Evolutionary conservation across 129 eudicot species (phyloP), one percentile per base, ranked within the genome.

Genomic region (Oenanthe sinensis): DNA sequence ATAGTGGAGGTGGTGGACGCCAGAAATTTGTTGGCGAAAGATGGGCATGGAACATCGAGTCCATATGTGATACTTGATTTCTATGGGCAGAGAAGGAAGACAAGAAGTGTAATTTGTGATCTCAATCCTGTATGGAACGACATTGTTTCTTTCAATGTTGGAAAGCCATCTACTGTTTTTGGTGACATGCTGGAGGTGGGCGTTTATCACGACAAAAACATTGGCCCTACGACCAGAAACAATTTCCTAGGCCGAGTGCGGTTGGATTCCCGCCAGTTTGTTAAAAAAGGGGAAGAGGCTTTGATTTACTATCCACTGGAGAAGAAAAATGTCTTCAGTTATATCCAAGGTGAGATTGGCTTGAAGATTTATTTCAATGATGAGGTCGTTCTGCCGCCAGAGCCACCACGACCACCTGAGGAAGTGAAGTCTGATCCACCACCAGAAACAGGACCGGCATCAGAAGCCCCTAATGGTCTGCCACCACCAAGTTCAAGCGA

Each of bases 91-190:
- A 72, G 97, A 10, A 82, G 86, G 82, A 89, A 89, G 85, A 93
- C 98, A 22, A 85, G 86, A 82, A 87, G 88, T 14, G 85, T 89
- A 47, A 17, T 82, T 1, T 85, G 93, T 14, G 92, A 94, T 74
- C 84, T 95, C 74, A 95, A 86, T 79, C 98, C 97, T 6, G 86
- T 76, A 36, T 95, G 98, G 98, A 91, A 91, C 39, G 98, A 95
- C 74, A 79, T 83, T 5, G 69, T 95, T 46, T 92, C 90, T 77
- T 95, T 91, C 74, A 91, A 91, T 47, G 93, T 90, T 4, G 96
- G 92, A 15, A 90, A 89, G 75, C 86, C 93, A 0, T 87, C 96
- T 24, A 90, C 85, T 48, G 89, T 95, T 52, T 95, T 91, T 44
- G 98, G 97, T 5, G 98, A 91, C 75, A 81, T 87, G 84, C 88